phyloP scores from a whole-genome alignment of 768 basidiomycete species.

The Serpula lacrymans region DNA sequence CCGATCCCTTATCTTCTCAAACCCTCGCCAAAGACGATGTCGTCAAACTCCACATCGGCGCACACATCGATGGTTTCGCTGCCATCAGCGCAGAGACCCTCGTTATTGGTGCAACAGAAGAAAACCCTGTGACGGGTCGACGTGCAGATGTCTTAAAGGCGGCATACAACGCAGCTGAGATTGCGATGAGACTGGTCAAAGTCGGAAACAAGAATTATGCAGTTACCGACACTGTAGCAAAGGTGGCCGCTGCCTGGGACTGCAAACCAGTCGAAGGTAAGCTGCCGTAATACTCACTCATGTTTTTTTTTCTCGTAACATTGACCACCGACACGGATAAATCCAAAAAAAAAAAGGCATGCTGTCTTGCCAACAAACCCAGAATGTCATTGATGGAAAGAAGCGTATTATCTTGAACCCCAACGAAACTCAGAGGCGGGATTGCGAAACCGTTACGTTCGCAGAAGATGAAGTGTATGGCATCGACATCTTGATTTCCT shows the following conservation, averaged over 20 bases:
- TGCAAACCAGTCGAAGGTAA: constrained; percentile 94
- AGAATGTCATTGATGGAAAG: constrained; percentile 94
- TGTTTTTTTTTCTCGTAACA: constrained; percentile 2
- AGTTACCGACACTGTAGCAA: constrained; percentile 82
- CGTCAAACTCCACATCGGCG: constrained; percentile 94
- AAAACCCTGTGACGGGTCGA: constrained; percentile 76
- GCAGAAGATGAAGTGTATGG: constrained; percentile 95
- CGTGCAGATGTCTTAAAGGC: constrained; percentile 92
- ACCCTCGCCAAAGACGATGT: constrained; percentile 82
- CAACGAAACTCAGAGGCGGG: constrained; percentile 75
- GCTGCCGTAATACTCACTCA: no score
- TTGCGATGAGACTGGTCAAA: constrained; percentile 87
- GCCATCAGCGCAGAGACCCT: constrained; percentile 92
- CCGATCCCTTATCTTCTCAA: constrained; percentile 68
- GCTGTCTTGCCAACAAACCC: constrained; percentile 93
- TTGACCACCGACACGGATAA: constrained; percentile 3
- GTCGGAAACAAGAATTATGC: constrained; percentile 94
- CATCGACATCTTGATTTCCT: constrained; percentile 86
- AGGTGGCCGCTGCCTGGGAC: constrained; percentile 66
- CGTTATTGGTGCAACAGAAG: constrained; percentile 74
- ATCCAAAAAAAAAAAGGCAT: constrained; percentile 65
- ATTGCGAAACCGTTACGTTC: constrained; percentile 81
- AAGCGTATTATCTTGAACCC: constrained; percentile 94
- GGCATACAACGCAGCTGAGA: constrained; percentile 90
- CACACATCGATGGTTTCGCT: constrained; percentile 97